Evolutionary conservation across 2,329 filamentous ascomycete genomes (phyloP).

Genomic region (Hyphodiscus sp.): DNA sequence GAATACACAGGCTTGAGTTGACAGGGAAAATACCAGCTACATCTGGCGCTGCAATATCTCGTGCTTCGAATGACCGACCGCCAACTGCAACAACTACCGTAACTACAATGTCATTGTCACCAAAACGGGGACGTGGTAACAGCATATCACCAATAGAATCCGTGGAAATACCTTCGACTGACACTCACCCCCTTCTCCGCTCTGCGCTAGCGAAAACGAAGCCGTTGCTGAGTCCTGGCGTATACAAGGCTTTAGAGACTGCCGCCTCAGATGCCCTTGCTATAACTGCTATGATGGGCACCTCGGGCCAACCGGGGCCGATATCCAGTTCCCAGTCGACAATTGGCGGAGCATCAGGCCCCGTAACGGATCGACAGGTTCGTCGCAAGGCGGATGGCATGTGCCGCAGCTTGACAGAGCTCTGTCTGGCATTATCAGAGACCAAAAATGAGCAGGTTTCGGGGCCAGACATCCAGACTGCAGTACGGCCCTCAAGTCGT

Average conservation of each 20-base stretch:
- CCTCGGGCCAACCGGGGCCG: conserved; percentile 59
- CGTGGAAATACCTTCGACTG: conserved; percentile 39
- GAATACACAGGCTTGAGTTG: conserved; percentile 83
- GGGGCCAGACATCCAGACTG: conserved; percentile 5
- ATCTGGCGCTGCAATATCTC: conserved; percentile 70
- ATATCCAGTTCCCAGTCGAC: conserved; percentile 52
- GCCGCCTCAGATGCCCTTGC: conserved; percentile 76
- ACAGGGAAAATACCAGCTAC: conserved; percentile 82
- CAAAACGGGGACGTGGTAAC: conserved; percentile 60
- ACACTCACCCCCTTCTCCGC: conserved; percentile 70
- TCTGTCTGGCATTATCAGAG: conserved; percentile 78
- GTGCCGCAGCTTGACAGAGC: conserved; percentile 85
- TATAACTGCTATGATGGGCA: conserved; percentile 72
- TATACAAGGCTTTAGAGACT: conserved; percentile 74
- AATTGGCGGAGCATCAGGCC: conserved; percentile 31
- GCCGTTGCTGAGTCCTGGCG: conserved; percentile 57
- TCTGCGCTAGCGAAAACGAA: conserved; percentile 77
- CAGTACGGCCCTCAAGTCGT: conserved; percentile 14
- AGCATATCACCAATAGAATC: conserved; percentile 39
- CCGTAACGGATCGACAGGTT: conserved; percentile 72
- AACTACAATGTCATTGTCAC: conserved; percentile 86
- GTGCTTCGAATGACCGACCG: conserved; percentile 62
- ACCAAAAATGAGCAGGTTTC: conserved; percentile 32
- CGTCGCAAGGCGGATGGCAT: conserved; percentile 88
- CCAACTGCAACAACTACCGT: conserved; percentile 85